Conservation (phyloP, 306 rosid species). For the Prunus persica region Prunus_persica_NCBIv2 NC_034012.1:5077001-5077500, state of each 20-base stretch:
- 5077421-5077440: slow-evolving; percentile 44
- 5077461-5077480: slow-evolving; percentile 80
- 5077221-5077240: slow-evolving; percentile 30
- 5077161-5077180: slow-evolving; percentile 23
- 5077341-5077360: background rate
- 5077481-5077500: slow-evolving; percentile 67
- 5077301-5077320: slow-evolving; percentile 47
- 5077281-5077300: slow-evolving; percentile 45
- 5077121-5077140: background rate
- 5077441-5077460: slow-evolving; percentile 54
- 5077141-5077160: background rate
- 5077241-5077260: slow-evolving; percentile 32
- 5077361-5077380: background rate
- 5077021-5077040: slow-evolving; percentile 43
- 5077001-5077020: slow-evolving; percentile 39
- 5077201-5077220: slow-evolving; percentile 33
- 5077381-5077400: background rate
- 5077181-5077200: slow-evolving; percentile 36
- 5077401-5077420: slow-evolving; percentile 35
- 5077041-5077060: slow-evolving; percentile 43
- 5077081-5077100: slow-evolving; percentile 18
- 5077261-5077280: slow-evolving; percentile 34
- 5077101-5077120: background rate
- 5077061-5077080: slow-evolving; percentile 33
- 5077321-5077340: slow-evolving; percentile 2